Conservation (phyloP, 169 alveolate genomes). For the Plasmodium fragile region DNA sequence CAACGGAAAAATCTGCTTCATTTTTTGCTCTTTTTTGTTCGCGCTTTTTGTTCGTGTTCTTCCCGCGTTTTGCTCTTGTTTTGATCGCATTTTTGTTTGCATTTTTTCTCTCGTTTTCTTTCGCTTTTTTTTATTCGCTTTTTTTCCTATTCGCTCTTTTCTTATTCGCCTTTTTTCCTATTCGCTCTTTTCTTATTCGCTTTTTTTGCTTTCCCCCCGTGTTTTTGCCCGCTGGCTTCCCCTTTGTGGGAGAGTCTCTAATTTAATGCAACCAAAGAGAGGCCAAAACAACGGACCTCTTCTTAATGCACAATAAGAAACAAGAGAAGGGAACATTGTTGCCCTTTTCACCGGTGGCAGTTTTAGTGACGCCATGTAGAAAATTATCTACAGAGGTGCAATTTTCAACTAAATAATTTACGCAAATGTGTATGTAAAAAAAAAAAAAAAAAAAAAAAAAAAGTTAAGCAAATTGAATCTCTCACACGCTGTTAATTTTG, state of each 20-base stretch:
- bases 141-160: too few species aligned
- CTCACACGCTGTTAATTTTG: background rate
- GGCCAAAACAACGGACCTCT: background rate
- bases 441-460: background rate
- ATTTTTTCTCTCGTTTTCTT: background rate
- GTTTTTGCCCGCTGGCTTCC: background rate
- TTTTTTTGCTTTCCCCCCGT: background rate
- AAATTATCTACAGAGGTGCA: background rate
- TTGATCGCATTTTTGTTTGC: background rate
- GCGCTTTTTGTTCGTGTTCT: background rate
- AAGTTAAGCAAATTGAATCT: background rate
- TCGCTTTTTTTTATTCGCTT: too few species aligned
- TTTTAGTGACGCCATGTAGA: background rate
- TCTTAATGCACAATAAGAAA: conserved; percentile 42
- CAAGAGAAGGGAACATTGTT: background rate
- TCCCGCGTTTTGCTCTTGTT: background rate
- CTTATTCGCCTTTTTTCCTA: too few species aligned
- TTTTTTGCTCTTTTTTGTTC: background rate
- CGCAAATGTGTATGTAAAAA: background rate
- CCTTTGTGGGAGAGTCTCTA: conserved; percentile 12
- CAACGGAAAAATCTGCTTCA: background rate
- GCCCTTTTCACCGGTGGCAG: background rate
- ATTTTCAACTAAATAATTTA: background rate
- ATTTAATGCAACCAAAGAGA: background rate
- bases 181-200: background rate